Base-by-base conservation (phyloP, 192 early-diverging fungal genomes). In the Mortierella alpina region DNA sequence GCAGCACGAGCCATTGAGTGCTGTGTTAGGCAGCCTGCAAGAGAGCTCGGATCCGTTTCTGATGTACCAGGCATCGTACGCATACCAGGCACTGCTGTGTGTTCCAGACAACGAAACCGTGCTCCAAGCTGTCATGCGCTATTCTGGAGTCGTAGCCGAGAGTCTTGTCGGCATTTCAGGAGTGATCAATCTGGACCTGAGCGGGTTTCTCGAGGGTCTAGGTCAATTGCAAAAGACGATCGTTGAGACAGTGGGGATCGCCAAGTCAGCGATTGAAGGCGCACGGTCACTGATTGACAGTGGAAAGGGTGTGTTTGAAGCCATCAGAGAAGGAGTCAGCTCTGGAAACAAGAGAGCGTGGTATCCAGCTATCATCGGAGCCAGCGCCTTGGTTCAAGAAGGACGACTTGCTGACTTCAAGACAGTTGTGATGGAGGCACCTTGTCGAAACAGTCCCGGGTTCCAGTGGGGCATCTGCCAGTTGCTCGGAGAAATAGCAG, bases 381-480 rank as follows among this genome's bases (percentile, higher is more conserved):
- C 53, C 14, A 20, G 22, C 17, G 15, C 6, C 53, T 6, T 6
- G 8, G 53, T 17, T 11, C 53, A 20, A 20, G n/a, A 55, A 6
- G 53, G 53, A 6, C 53, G n/a, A 6, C 15, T 55, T 6, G 14
- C 53, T 6, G 53, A 55, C 22, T 17, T 55, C 15, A 55, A 55
- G 17, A 55, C 14, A 20, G 14, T 55, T 13, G 22, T 55, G 17
- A 18, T 6, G 6, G 8, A 9, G 53, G n/a, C 15, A 17, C 53
- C 53, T 6, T 55, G 53, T 55, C 53, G 8, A 7, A 13, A 55
- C 14, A 20, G 22, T 9, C 53, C 53, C 11, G 8, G 14, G 15
- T 55, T 55, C 53, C 53, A 55, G 15, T 55, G 53, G 53, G 53
- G 53, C 6, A 55, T 55, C 15, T 55, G 53, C n/a, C 53, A 55